Conservation (phyloP, 2,329 filamentous ascomycete species). For the Talaromyces marneffei region DNA sequence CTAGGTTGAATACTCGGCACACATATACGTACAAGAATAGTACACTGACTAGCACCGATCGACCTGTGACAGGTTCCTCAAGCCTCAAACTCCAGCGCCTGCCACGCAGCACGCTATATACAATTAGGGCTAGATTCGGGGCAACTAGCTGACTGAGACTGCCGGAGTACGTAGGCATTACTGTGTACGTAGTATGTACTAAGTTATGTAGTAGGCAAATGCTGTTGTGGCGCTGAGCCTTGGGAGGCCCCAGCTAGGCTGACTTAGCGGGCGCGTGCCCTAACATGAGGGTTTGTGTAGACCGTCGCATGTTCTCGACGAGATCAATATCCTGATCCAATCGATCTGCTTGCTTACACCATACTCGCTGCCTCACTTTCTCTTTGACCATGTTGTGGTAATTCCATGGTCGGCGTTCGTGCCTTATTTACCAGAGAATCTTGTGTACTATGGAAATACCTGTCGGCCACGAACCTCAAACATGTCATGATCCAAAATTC, state of each 20-base stretch:
- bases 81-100: not conserved
- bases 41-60: not conserved
- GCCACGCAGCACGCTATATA: not conserved
- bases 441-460: too few relatives aligned
- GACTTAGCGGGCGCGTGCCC: not conserved
- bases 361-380: conserved; percentile 4
- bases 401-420: too few relatives aligned
- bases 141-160: not conserved
- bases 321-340: not conserved
- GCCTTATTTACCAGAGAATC: too few relatives aligned
- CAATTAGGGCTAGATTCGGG: not conserved
- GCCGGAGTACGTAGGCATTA: not conserved
- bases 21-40: not conserved
- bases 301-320: not conserved
- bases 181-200: too few relatives aligned
- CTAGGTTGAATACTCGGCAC: not conserved
- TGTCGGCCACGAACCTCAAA: not conserved
- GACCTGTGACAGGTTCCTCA: conserved; percentile 1
- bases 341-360: not conserved
- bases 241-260: not conserved
- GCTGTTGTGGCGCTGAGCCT: not conserved
- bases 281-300: not conserved
- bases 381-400: not conserved
- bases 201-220: not conserved
- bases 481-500: not conserved